Conservation (phyloP, 2,329 filamentous ascomycete species). For the Epichloe sibirici region DNA sequence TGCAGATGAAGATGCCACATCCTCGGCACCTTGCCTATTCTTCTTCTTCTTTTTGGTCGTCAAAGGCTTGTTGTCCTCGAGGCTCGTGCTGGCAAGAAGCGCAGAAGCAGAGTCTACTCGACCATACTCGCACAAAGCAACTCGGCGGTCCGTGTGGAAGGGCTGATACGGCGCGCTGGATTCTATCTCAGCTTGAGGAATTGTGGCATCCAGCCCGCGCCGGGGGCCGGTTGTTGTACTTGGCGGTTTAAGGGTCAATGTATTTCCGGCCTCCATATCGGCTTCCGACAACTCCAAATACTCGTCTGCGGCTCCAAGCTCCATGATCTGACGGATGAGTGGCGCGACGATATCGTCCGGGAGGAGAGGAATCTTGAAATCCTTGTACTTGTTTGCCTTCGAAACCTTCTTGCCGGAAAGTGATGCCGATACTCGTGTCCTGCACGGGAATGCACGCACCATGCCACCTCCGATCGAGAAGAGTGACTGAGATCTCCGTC, state of each 20-base stretch:
- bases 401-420: conserved; percentile 39
- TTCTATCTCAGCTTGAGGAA: conserved; percentile 75
- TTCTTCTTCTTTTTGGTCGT: conserved; percentile 26
- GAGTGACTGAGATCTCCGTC: conserved; percentile 48
- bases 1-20: conserved; percentile 12
- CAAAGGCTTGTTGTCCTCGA: conserved; percentile 27
- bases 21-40: conserved; percentile 1
- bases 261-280: conserved; percentile 41
- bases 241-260: conserved; percentile 35
- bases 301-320: conserved; percentile 38
- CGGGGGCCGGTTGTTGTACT: conserved; percentile 23
- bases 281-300: conserved; percentile 41
- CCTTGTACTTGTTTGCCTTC: conserved; percentile 47
- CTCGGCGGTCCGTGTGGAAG: conserved; percentile 82
- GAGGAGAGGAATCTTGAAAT: conserved; percentile 53
- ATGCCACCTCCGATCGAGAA: conserved; percentile 54
- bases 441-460: conserved; percentile 52
- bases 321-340: conserved; percentile 41
- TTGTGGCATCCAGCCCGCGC: conserved; percentile 47
- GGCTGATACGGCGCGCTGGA: conserved; percentile 92
- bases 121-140: conserved; percentile 60
- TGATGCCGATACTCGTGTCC: conserved; percentile 40
- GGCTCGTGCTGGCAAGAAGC: conserved; percentile 27
- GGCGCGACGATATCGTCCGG: conserved; percentile 47
- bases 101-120: conserved; percentile 23